Conservation (phyloP, 306 rosid genomes). For the Malus asiatica region DNA sequence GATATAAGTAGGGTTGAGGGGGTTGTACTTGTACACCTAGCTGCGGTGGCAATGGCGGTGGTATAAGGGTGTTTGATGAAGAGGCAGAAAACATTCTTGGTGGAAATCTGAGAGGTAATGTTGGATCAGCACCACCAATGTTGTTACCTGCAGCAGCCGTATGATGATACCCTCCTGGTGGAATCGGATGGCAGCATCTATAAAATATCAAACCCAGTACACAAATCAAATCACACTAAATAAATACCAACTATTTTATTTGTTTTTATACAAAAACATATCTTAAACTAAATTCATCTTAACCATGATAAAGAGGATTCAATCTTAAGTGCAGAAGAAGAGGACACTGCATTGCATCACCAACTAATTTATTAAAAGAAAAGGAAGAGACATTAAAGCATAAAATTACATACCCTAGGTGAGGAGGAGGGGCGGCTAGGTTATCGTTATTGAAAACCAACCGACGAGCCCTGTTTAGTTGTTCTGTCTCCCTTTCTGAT, state of each 20-base stretch:
- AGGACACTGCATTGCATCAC: neutral
- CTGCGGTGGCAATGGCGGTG: slow-evolving; percentile 31
- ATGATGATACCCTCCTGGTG: slow-evolving; percentile 50
- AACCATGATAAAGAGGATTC: neutral
- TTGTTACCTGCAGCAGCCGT: slow-evolving; percentile 16
- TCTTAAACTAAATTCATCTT: neutral
- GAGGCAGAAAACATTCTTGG: slow-evolving; percentile 63
- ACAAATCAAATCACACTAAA: neutral
- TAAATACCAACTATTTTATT: neutral
- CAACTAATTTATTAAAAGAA: neutral
- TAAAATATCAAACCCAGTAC: neutral
- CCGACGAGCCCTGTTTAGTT: slow-evolving; percentile 92
- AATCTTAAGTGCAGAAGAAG: neutral
- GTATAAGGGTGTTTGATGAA: slow-evolving; percentile 41
- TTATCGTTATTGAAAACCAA: slow-evolving; percentile 77
- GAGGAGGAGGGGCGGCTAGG: slow-evolving; percentile 59
- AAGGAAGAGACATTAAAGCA: neutral
- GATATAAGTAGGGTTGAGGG: slow-evolving; percentile 41
- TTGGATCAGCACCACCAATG: slow-evolving; percentile 31
- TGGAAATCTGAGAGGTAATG: slow-evolving; percentile 60
- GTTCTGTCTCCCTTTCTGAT: slow-evolving; percentile 98
- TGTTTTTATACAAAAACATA: too few relatives aligned
- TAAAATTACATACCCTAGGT: slow-evolving; percentile 50
- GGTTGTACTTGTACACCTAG: slow-evolving; percentile 24
- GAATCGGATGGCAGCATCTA: slow-evolving; percentile 71